Conservation (phyloP, 2,329 filamentous ascomycete species). For the Ophiocordyceps robertsii region DNA sequence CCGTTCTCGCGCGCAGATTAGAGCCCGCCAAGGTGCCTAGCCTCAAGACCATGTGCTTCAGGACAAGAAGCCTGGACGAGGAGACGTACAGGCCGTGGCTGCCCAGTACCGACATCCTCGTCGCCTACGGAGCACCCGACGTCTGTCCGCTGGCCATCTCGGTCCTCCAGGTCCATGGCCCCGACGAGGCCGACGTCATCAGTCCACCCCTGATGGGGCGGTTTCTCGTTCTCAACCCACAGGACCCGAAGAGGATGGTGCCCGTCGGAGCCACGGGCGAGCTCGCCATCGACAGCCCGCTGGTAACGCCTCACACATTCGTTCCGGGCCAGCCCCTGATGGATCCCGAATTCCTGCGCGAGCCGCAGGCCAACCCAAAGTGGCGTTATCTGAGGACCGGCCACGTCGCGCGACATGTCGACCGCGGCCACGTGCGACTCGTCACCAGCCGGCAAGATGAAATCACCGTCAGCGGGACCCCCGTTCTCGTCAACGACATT, state of each 20-base stretch:
- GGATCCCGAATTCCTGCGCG: conserved; percentile 10
- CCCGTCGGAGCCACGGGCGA: conserved; percentile 43
- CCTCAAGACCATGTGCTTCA: conserved; percentile 29
- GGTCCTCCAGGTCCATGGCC: conserved; percentile 26
- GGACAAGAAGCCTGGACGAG: conserved; percentile 34
- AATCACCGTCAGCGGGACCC: conserved; percentile 22
- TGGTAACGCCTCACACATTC: conserved; percentile 21
- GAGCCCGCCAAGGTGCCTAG: conserved; percentile 21
- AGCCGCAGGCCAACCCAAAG: conserved; percentile 10
- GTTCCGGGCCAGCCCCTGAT: conserved; percentile 13
- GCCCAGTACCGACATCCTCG: conserved; percentile 28
- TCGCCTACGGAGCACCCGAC: conserved; percentile 38
- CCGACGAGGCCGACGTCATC: conserved; percentile 26
- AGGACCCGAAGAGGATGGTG: conserved; percentile 35
- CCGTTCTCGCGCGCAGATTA: conserved; percentile 38
- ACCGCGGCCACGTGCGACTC: conserved; percentile 34
- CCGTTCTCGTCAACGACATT: conserved; percentile 27
- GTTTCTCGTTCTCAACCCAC: conserved; percentile 39
- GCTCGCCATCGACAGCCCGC: conserved; percentile 41
- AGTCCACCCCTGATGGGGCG: conserved; percentile 33
- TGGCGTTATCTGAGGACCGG: conserved; percentile 35
- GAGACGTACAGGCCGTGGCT: conserved; percentile 35
- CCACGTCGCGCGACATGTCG: conserved; percentile 34
- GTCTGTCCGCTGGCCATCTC: conserved; percentile 38
- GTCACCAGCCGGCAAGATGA: conserved; percentile 29